Conservation (phyloP, 768 basidiomycete species). For the Termitomyces sp. region DNA sequence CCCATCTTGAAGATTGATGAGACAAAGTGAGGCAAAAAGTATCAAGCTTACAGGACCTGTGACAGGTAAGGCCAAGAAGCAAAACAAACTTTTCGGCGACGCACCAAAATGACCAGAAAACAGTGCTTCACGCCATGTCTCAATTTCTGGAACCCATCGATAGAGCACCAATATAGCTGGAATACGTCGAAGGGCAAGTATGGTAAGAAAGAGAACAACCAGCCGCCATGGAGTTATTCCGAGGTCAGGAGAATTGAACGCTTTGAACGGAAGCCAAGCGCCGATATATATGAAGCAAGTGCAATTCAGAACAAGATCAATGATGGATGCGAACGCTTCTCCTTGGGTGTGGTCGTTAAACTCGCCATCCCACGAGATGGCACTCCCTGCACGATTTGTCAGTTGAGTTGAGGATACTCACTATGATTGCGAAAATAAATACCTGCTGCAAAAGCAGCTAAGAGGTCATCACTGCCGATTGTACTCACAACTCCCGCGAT, state of each 20-base stretch:
- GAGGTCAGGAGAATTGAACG: constrained; percentile 49
- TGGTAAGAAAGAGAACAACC: constrained; percentile 54
- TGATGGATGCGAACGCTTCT: constrained; percentile 83
- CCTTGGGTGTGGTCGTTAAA: constrained; percentile 78
- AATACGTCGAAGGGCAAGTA: constrained; percentile 74
- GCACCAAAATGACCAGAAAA: constrained; percentile 90
- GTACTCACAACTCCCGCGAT: constrained; percentile 75
- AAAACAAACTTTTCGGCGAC: constrained; percentile 1
- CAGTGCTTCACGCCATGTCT: constrained; percentile 77
- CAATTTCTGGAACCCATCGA: constrained; percentile 82
- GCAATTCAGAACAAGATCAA: constrained; percentile 83
- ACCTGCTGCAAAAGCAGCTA: constrained; percentile 87
- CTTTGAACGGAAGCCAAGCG: constrained; percentile 73
- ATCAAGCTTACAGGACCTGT: constrained; percentile 45
- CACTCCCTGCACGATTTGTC: constrained; percentile 1
- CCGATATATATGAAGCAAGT: constrained; percentile 82
- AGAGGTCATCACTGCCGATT: constrained; percentile 80
- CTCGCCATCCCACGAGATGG: constrained; percentile 89
- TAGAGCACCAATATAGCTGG: constrained; percentile 76
- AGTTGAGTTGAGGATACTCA: background rate
- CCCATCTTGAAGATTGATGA: constrained; percentile 58
- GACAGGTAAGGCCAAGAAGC: background rate
- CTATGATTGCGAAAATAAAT: background rate
- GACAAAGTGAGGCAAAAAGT: background rate
- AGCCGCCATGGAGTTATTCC: constrained; percentile 70